Base-by-base conservation (phyloP, 352 stramenopile species). In the Globisporangium irregulare region DNA sequence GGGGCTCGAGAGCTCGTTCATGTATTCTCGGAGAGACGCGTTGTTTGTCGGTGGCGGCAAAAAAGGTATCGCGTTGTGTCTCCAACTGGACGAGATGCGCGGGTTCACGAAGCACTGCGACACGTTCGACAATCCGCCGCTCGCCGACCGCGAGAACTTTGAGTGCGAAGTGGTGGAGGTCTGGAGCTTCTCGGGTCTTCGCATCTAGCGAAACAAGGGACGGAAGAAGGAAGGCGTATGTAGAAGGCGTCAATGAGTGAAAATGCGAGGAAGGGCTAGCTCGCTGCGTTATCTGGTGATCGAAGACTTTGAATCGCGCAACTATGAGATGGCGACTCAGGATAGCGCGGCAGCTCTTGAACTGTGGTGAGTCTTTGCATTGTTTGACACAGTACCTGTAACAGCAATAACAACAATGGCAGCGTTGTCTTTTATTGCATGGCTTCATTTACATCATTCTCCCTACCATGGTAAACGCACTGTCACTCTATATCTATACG, bases 161-260 rank as follows among this genome's bases (percentile, higher is more conserved):
- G 74, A 82, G 32, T 89, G 81, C 64, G 79, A 90, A 50, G 78
- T 75, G 34, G 66, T 89, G 38, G 86, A 93, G 57, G 80, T 92
- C 3, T 93, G 86, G 86, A 78, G 77, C 64, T 93, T 93, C 64
- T 80, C 84, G 7, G 86, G 86, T 1, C 69, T 93, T 1, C 86
- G 82, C 43, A 74, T 92, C 22, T 92, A 73, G 54, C 14, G 43
- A 22, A 10, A 12, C 18, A 51, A 22, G 12, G 8, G 10, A 51
- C 18, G 7, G 6, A 51, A 22, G 43, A 22, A 20, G 12, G 14
- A 6, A 50, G 41, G 4, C 0, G 15, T 51, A 12, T 7, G 15
- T n/a, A 15, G 41, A n/a, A 20, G 18, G 5, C 4, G 43, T 51
- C 15, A 24, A 9, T 22, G 43, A 6, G 22, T 51, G 36, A 46